Percentiles rank a stretch among this genome's conserved stretches.
phyloP scores from a whole-genome alignment of 768 basidiomycete species.

The Leccinum fibrillosum region DNA sequence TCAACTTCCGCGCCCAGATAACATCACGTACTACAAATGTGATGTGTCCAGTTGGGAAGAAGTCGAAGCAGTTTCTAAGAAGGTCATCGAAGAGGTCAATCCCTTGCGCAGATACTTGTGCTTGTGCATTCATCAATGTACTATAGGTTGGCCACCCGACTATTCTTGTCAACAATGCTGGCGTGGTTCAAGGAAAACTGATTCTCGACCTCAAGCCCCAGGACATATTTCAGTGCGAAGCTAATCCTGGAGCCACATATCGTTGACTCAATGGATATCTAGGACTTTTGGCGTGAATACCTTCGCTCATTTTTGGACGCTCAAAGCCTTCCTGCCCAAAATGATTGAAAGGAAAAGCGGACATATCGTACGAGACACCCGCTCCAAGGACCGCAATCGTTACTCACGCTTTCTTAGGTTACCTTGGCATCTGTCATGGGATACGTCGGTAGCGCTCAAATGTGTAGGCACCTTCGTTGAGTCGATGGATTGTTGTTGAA shows the following conservation, averaged over 20 bases:
- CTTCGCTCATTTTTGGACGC: constrained; percentile 84
- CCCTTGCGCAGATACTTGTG: not conserved
- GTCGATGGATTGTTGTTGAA: constrained; percentile 7
- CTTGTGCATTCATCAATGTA: not conserved
- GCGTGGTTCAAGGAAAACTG: constrained; percentile 86
- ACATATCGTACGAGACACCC: constrained; percentile 66
- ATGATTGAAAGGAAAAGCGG: constrained; percentile 78
- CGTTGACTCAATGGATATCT: not conserved
- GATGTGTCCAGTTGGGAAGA: constrained; percentile 89
- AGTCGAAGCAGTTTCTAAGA: constrained; percentile 71
- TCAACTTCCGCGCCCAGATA: constrained; percentile 44
- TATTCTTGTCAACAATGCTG: constrained; percentile 92
- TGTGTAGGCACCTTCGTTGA: constrained; percentile 50
- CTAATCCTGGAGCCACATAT: constrained; percentile 37
- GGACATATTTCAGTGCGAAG: constrained; percentile 82
- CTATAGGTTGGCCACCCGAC: constrained; percentile 82
- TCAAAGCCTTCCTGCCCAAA: constrained; percentile 89
- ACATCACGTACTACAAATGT: constrained; percentile 83
- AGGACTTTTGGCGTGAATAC: constrained; percentile 92
- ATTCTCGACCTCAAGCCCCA: constrained; percentile 74
- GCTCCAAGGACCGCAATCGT: not conserved
- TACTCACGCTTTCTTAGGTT: constrained; percentile 44
- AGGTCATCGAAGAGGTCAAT: constrained; percentile 73
- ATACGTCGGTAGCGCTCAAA: constrained; percentile 65
- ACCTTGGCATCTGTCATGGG: constrained; percentile 77